Conservation (phyloP, 306 rosid genomes). For the Luffa acutangula region DNA sequence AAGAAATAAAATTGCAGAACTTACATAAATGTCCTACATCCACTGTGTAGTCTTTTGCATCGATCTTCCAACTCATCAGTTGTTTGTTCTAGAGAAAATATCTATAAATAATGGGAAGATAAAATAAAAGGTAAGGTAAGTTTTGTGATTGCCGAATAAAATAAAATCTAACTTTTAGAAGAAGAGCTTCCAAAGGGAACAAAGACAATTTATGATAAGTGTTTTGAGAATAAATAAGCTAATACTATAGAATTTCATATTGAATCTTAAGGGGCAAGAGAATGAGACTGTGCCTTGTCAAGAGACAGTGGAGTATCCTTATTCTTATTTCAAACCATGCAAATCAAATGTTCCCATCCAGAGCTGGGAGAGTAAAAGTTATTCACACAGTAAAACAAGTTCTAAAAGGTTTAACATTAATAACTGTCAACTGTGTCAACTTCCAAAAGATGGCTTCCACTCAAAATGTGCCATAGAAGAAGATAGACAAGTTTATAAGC, state of each 20-base stretch:
- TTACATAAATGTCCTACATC: constrained; percentile 76
- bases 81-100: constrained; percentile 55
- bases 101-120: constrained; percentile 31
- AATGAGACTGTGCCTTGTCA: constrained; percentile 1
- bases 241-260: background rate
- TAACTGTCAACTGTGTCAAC: background rate
- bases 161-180: background rate
- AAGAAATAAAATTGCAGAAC: constrained; percentile 21
- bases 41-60: constrained; percentile 55
- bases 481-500: background rate
- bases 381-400: background rate
- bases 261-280: background rate
- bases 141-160: background rate
- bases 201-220: background rate
- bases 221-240: background rate
- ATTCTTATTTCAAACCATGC: background rate
- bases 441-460: background rate
- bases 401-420: background rate
- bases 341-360: background rate
- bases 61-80: constrained; percentile 71
- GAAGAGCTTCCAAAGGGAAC: background rate
- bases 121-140: background rate
- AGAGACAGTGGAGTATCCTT: background rate
- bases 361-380: background rate
- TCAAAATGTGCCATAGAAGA: background rate